Evolutionary conservation across 2,329 filamentous ascomycete species (phyloP).

Genomic region (Sporothrix brasiliensis): DNA sequence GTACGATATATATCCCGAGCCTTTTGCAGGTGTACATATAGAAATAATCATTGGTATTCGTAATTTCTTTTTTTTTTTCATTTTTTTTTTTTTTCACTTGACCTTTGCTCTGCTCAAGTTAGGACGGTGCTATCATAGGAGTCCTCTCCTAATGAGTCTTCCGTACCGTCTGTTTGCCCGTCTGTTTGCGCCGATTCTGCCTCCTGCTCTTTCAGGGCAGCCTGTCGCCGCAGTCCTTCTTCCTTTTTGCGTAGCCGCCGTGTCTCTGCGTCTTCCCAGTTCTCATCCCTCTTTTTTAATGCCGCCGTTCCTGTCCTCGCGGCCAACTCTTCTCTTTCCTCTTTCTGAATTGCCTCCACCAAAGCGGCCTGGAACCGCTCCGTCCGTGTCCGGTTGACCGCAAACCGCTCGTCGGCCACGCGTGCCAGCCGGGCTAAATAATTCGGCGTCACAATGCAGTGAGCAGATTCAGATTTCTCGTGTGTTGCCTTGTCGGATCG

Average conservation of each 20-base stretch:
- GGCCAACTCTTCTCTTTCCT: conserved; percentile 34
- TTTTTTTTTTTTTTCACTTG: not conserved
- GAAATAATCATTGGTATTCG: conserved; percentile 5
- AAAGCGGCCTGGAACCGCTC: conserved; percentile 63
- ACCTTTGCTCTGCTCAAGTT: not conserved
- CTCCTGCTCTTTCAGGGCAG: conserved; percentile 31
- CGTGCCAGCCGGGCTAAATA: conserved; percentile 69
- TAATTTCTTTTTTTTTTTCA: not conserved
- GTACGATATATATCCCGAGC: conserved; percentile 27
- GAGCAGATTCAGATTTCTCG: conserved; percentile 35
- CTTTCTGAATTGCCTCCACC: conserved; percentile 41
- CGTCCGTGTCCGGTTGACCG: conserved; percentile 68
- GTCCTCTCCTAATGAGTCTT: conserved; percentile 44
- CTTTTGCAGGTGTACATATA: conserved; percentile 28
- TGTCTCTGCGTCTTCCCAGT: conserved; percentile 59
- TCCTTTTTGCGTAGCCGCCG: conserved; percentile 60
- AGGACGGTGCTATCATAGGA: not conserved
- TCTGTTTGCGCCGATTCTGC: not conserved
- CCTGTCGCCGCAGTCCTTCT: conserved; percentile 53
- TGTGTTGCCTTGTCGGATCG: not conserved
- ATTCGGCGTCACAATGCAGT: conserved; percentile 61
- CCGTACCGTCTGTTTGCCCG: not conserved
- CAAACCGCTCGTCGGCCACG: conserved; percentile 75
- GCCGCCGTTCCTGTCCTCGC: not conserved
- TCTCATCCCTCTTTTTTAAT: conserved; percentile 44